Conservation (phyloP, 352 stramenopile species). For the Globisporangium uncinulatum region DNA sequence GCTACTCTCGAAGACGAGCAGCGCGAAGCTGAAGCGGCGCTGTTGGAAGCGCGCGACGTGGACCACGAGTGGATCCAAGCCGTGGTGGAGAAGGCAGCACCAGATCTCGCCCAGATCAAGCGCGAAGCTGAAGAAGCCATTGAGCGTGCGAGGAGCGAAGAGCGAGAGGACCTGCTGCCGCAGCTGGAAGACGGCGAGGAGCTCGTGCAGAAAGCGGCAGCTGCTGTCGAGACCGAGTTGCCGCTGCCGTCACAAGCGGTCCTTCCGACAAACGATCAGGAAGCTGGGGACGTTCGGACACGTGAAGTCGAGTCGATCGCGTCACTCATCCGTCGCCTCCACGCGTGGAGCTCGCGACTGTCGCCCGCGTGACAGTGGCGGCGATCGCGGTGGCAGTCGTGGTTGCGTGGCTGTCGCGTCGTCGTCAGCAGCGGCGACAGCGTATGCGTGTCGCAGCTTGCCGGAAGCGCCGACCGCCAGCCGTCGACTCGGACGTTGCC, state of each 20-base stretch:
- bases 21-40: slow-evolving; percentile 4
- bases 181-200: slow-evolving; percentile 5
- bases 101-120: slow-evolving; percentile 18
- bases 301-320: neutral
- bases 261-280: neutral
- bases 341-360: slow-evolving; percentile 3
- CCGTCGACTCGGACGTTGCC: slow-evolving; percentile 1
- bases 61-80: slow-evolving; percentile 15
- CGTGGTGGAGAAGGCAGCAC: slow-evolving; percentile 8
- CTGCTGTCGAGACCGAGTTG: neutral
- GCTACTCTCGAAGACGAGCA: slow-evolving; percentile 3
- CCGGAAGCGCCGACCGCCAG: slow-evolving; percentile 30
- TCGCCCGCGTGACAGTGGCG: slow-evolving; percentile 1
- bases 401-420: slow-evolving; percentile 22
- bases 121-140: slow-evolving; percentile 4
- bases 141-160: slow-evolving; percentile 1
- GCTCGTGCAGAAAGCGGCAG: neutral
- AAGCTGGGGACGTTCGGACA: no score
- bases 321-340: neutral
- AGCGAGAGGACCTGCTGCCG: neutral
- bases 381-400: slow-evolving; percentile 15
- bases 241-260: neutral
- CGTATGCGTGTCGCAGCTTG: slow-evolving; percentile 2
- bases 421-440: slow-evolving; percentile 15
- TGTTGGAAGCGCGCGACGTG: slow-evolving; percentile 14